Percentiles rank a stretch among this genome's conserved stretches.
phyloP scores from a whole-genome alignment of 169 alveolate genomes.

The Eimeria acervulina region DNA sequence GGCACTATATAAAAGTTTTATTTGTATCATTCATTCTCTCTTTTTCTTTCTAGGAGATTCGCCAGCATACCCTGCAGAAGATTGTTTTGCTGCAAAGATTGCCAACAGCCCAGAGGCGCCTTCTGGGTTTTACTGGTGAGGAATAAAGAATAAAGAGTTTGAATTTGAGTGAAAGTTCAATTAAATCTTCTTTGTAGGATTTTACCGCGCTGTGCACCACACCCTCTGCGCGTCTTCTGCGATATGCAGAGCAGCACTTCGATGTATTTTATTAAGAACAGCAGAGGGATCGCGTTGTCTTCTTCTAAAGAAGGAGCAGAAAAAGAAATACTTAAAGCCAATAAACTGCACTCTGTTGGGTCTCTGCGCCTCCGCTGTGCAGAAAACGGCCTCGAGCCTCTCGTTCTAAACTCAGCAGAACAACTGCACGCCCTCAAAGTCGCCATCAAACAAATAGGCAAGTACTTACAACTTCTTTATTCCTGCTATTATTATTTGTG shows the following conservation, averaged over 20 bases:
- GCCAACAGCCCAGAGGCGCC: conserved; percentile 86
- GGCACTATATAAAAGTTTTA: background rate
- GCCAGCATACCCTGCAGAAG: conserved; percentile 93
- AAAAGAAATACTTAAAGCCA: too few species aligned
- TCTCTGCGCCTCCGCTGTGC: conserved; percentile 86
- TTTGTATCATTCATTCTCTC: background rate
- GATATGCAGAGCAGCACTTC: conserved; percentile 89
- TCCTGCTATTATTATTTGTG: too few species aligned
- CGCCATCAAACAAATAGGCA: conserved; percentile 68
- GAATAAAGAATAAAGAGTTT: background rate
- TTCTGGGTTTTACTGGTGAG: conserved; percentile 95
- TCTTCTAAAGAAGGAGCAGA: too few species aligned
- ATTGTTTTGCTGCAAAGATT: conserved; percentile 90
- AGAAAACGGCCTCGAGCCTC: conserved; percentile 87
- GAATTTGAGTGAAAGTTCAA: background rate
- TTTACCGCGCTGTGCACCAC: conserved; percentile 94
- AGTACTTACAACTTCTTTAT: background rate
- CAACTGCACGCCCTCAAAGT: conserved; percentile 74
- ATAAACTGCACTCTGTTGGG: conserved; percentile 80
- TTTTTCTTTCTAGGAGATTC: conserved; percentile 91
- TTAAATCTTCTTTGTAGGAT: conserved; percentile 84
- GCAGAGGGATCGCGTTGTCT: too few species aligned
- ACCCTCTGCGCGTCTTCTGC: conserved; percentile 94
- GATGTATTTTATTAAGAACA: conserved; percentile 77
- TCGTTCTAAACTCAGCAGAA: conserved; percentile 81